These are phyloP conservation scores for Chaetomium strumarium DNA, from an alignment of 2,329 filamentous ascomycete genomes.

Conservation along the genomic window DNA sequence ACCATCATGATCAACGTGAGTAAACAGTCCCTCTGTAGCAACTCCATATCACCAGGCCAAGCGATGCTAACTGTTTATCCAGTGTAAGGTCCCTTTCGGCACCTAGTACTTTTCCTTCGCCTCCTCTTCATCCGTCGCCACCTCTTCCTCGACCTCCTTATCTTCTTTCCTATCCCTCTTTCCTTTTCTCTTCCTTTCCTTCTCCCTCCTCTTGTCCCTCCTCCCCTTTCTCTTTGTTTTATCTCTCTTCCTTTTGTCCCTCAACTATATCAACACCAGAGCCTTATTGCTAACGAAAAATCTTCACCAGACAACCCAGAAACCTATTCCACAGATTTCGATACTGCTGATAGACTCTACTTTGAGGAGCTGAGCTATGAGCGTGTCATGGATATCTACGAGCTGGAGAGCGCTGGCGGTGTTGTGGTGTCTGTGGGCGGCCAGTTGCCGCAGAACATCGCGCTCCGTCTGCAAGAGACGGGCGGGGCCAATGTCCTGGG, in stretches of 20 bases:
- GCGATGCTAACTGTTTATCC: background rate
- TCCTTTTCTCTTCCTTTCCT: background rate
- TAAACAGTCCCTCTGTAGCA: constrained; percentile 15
- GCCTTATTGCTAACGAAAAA: constrained; percentile 17
- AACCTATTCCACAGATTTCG: constrained; percentile 77
- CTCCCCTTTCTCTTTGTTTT: constrained; percentile 4
- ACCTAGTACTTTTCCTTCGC: constrained; percentile 2
- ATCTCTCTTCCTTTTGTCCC: background rate
- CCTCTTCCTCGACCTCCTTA: background rate
- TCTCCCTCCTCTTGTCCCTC: background rate
- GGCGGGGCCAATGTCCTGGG: constrained; percentile 88
- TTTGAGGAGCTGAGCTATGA: constrained; percentile 97
- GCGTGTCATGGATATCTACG: constrained; percentile 98
- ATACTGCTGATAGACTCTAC: constrained; percentile 85
- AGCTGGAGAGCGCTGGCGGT: constrained; percentile 76
- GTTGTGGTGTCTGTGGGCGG: constrained; percentile 95
- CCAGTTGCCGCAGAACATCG: constrained; percentile 96
- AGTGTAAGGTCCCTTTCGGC: background rate
- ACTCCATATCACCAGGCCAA: background rate
- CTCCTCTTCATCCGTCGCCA: background rate
- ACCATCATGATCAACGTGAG: constrained; percentile 91
- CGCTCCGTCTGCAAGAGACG: constrained; percentile 83
- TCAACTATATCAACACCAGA: background rate
- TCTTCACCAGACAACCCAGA: constrained; percentile 62
- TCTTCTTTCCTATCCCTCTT: no score